phyloP scores from a whole-genome alignment of 768 basidiomycete genomes.

The Amanita brunnescens region DNA sequence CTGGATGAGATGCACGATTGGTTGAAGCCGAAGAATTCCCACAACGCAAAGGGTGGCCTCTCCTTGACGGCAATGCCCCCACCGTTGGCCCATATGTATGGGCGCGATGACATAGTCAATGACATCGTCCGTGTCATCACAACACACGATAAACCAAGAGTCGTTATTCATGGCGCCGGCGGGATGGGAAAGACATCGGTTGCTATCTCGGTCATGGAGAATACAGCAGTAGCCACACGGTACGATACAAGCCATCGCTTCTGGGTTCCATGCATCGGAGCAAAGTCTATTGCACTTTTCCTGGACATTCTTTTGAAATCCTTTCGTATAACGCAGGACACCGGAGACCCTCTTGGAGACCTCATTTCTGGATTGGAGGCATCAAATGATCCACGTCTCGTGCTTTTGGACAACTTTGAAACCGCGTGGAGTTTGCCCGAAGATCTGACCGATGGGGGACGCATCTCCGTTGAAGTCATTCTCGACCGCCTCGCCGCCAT shows the following conservation, averaged over 20 bases:
- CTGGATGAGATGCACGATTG: neutral
- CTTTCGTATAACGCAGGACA: no score
- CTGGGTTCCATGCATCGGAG: no score
- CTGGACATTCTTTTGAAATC: no score
- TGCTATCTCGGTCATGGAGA: constrained; percentile 22
- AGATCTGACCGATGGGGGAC: constrained; percentile 9
- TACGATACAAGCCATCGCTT: no score
- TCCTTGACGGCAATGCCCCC: constrained; percentile 9
- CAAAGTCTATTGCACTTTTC: no score
- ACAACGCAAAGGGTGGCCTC: constrained; percentile 3
- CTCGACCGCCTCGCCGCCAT: no score
- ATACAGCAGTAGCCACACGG: constrained; percentile 14
- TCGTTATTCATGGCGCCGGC: constrained; percentile 21
- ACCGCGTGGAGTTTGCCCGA: constrained; percentile 23
- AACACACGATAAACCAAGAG: constrained; percentile 6
- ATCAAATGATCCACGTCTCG: no score
- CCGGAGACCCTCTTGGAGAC: no score
- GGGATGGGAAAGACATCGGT: no score
- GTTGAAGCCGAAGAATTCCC: neutral
- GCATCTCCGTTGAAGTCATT: constrained; percentile 14
- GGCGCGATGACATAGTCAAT: no score
- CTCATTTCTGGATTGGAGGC: constrained; percentile 16
- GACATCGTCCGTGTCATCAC: constrained; percentile 10
- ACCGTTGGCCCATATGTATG: no score
- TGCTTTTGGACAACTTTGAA: no score